Conservation (phyloP, 1,139 yeast genomes). For the Suhomyces coccinellae region DNA sequence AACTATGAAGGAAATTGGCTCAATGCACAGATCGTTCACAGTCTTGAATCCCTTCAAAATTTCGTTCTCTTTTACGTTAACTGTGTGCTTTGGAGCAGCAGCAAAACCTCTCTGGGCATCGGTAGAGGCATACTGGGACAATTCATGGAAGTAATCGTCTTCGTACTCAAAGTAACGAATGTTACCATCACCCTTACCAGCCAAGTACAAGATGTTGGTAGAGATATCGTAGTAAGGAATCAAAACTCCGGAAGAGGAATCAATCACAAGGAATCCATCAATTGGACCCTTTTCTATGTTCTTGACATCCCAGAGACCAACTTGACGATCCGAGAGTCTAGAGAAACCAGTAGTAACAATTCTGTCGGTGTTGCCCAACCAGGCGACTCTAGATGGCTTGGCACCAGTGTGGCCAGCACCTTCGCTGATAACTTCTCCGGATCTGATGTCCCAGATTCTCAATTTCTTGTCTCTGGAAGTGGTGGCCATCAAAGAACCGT, state of each 20-base stretch:
- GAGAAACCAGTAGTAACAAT: slow-evolving; percentile 96
- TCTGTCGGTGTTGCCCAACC: slow-evolving; percentile 88
- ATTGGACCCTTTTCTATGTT: slow-evolving; percentile 79
- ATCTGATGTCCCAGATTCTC: slow-evolving; percentile 87
- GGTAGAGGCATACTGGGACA: slow-evolving; percentile 82
- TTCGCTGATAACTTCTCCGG: slow-evolving; percentile 72
- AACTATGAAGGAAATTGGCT: slow-evolving; percentile 87
- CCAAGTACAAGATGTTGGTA: slow-evolving; percentile 78
- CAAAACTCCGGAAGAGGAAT: slow-evolving; percentile 88
- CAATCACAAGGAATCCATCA: slow-evolving; percentile 82
- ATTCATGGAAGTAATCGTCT: slow-evolving; percentile 74
- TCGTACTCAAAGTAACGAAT: slow-evolving; percentile 89
- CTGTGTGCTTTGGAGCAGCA: slow-evolving; percentile 77
- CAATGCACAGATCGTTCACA: slow-evolving; percentile 76
- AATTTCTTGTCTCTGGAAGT: slow-evolving; percentile 90
- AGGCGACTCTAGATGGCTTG: slow-evolving; percentile 79
- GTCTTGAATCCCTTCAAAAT: slow-evolving; percentile 79
- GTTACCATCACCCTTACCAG: slow-evolving; percentile 98
- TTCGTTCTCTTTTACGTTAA: slow-evolving; percentile 81
- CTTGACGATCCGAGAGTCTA: slow-evolving; percentile 87
- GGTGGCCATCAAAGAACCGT: slow-evolving; percentile 84
- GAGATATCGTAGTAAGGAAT: slow-evolving; percentile 88
- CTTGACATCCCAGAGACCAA: slow-evolving; percentile 87
- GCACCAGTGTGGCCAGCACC: slow-evolving; percentile 94
- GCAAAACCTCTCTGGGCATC: slow-evolving; percentile 98